Evolutionary conservation across 257 asterid genomes (phyloP), one percentile per base, ranked within the genome.

Genomic region (Solanum chiquidenum): DNA sequence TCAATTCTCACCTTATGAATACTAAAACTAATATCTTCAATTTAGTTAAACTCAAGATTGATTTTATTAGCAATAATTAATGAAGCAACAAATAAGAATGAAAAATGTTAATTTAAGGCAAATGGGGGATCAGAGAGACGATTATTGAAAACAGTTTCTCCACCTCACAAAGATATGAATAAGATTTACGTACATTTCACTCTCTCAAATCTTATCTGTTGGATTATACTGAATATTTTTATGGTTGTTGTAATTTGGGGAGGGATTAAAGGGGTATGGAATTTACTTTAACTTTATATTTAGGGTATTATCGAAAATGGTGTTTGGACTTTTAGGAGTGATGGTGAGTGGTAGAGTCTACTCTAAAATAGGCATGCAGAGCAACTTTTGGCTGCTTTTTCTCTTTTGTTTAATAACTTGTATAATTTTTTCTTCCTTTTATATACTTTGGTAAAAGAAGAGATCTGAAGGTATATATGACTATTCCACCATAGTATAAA

Each of bases 401-500:
- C 76, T 86, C 77, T 62, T 86, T 72, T 83, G 18, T 80, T 46
- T 80, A 27, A 49, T 79, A 34, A 44, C 21, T 72, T 33, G 37
- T 71, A 34, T 72, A 0, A 13, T 0, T 31, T 82, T 86, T 68
- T 85, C 23, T 76, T 35, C 80, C 88, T 62, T 80, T 88, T 89
- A 35, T 88, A 89, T 88, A 44, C 93, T 92, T 92, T 91, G 90
- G 82, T 80, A 83, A 90, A 91, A 92, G 92, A 90, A 85, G 90
- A 87, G 90, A 89, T 79, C 85, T 79, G 75, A 64, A 40, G 77
- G 73, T 66, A 55, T 66, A 69, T 68, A 33, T 49, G 86, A 31
- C 68, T 20, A 68, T 46, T 62, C 55, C 52, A 29, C 64, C 60
- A 23, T 40, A 46, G 44, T 29, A 74, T 62, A 83, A 64, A 86